Evolutionary conservation across 441 rosid species (phyloP), one percentile per base, ranked within the genome.

Genomic region (Arabidopsis hybrid): DNA sequence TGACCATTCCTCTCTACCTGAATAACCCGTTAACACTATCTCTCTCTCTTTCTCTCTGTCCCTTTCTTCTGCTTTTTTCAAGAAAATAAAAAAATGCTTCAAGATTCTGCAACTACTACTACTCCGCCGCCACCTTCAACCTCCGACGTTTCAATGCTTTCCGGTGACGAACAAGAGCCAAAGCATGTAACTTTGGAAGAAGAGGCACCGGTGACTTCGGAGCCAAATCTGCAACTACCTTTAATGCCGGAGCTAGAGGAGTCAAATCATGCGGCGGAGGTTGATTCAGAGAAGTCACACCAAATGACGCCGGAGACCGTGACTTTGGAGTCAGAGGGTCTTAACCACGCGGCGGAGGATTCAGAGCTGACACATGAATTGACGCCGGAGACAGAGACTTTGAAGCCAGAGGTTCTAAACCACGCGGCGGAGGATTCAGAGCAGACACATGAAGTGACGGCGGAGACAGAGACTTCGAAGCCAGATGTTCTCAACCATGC

Each of bases 1-100:
- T 77, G 77, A 72, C 80, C 80, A 72, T 65, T 17, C 10, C 5
- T 38, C 13, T 4, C 80, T 72, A 71, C 80, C 80, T 72, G 73
- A 77, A 77, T 52, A 60, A 51, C 60, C 80, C 73, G 76, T 52
- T 69, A 62, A 75, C 49, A 61, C 12, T 62, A 8, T 18, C 10
- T 17, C 11, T 14, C 42, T 50, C 38, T 59, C 10, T 18, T 7
- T 21, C 18, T 32, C 67, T 59, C 53, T 58, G 35, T 60, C 56
- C 6, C 34, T 51, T 67, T 76, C 67, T 62, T 55, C 58, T 14
- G n/a, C 59, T 16, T 56, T 47, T 46, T 16, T 8, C 69, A 42
- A 67, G 11, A 59, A 31, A 59, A 39, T 17, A 5, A 31, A 16
- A n/a, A 31, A 13, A 77, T 78, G 78, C 0, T 65, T 61, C 77